A percentile compares a stretch with the other conserved stretches of the same genome.
phyloP scores from a whole-genome alignment of 192 early-diverging fungal genomes.

The Linnemannia elongata region DNA sequence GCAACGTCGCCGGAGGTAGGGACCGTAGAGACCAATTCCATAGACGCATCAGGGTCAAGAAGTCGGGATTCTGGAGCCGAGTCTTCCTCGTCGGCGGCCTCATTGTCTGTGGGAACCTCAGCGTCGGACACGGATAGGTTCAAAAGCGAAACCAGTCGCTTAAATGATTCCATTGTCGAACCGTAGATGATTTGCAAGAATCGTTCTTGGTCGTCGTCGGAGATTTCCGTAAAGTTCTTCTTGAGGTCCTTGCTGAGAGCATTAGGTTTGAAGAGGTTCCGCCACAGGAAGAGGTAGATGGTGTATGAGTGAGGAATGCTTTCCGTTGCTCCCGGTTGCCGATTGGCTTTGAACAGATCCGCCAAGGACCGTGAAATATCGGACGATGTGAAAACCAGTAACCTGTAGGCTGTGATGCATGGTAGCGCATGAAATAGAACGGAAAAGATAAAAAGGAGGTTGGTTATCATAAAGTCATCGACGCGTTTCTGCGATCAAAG shows the following conservation, averaged over 20 bases:
- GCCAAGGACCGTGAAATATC: constrained; percentile 38
- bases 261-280: constrained; percentile 64
- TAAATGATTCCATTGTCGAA: constrained; percentile 46
- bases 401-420: constrained; percentile 61
- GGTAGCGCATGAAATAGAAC: neutral
- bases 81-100: constrained; percentile 21
- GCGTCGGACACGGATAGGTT: constrained; percentile 51
- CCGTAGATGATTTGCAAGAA: constrained; percentile 32
- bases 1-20: constrained; percentile 63
- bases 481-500: neutral
- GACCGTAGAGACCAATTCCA: constrained; percentile 1
- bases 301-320: constrained; percentile 58
- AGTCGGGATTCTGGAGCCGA: neutral
- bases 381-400: constrained; percentile 66
- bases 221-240: constrained; percentile 20
- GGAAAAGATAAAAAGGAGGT: neutral
- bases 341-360: neutral
- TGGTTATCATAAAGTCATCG: too few species aligned
- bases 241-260: constrained; percentile 16
- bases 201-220: constrained; percentile 21
- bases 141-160: constrained; percentile 34
- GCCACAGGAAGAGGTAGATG: constrained; percentile 73
- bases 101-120: constrained; percentile 52
- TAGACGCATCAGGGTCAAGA: neutral
- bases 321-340: constrained; percentile 5